phyloP scores from a whole-genome alignment of 2,329 filamentous ascomycete species.

The Metarhizium album region DNA sequence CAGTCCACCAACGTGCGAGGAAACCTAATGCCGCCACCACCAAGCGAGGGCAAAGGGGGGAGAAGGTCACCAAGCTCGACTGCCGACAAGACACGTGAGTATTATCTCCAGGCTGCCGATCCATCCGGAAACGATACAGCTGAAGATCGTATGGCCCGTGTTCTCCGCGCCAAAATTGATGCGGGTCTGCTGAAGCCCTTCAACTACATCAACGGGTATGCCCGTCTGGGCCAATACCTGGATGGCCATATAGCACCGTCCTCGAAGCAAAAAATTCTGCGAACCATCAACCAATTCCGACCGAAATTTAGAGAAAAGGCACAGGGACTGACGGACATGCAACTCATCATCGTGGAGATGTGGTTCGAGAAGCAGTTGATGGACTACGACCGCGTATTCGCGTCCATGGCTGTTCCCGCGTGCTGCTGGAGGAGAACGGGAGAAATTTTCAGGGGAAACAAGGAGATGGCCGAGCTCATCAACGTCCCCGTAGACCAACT shows the following conservation, averaged over 20 bases:
- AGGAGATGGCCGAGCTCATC: constrained; percentile 96
- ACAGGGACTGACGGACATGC: constrained; percentile 82
- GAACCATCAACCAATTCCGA: constrained; percentile 84
- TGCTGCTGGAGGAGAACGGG: constrained; percentile 96
- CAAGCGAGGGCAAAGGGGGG: constrained; percentile 40
- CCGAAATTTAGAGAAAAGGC: constrained; percentile 95
- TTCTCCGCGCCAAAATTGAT: constrained; percentile 91
- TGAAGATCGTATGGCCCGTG: constrained; percentile 89
- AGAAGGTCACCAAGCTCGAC: constrained; percentile 54
- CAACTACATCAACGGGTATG: constrained; percentile 97
- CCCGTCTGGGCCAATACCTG: constrained; percentile 81
- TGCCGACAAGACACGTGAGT: constrained; percentile 71
- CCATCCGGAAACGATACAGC: constrained; percentile 76
- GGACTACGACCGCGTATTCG: constrained; percentile 97
- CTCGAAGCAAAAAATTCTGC: constrained; percentile 82
- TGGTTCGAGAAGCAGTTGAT: constrained; percentile 96
- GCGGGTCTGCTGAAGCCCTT: constrained; percentile 91
- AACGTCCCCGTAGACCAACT: constrained; percentile 83
- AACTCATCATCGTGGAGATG: constrained; percentile 93
- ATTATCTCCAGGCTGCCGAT: constrained; percentile 94
- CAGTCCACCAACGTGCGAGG: constrained; percentile 13
- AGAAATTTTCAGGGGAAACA: constrained; percentile 94
- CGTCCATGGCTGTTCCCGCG: constrained; percentile 95
- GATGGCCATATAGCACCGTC: constrained; percentile 73
- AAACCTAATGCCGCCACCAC: constrained; percentile 38